Evolutionary conservation across 441 rosid species (phyloP), one percentile per base, ranked within the genome.

Genomic region (Pelargonium hybrid): DNA sequence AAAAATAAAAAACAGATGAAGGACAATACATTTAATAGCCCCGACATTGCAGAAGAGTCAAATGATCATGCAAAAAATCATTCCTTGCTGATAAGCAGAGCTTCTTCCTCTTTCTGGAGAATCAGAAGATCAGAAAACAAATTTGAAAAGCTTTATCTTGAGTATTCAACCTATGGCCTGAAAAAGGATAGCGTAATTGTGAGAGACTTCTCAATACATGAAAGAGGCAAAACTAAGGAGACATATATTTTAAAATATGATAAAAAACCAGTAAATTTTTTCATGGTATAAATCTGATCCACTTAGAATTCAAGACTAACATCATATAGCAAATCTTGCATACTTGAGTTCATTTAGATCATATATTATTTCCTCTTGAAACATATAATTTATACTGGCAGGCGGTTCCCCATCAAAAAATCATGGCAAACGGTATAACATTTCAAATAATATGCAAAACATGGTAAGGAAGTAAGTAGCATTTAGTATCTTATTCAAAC

Each of bases 41-140:
- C 94, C 80, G 98, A 89, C 99, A 94, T 92, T 75, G 89, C 80
- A 82, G 71, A 71, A 71, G 69, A 71, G 79, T 88, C 85, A 87
- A 80, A 69, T 73, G 85, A 64, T 83, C 83, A 79, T 80, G 85
- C 83, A 77, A 83, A 80, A 82, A 69, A 72, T 75, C 89, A 87
- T 82, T 78, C 91, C 83, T 75, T 63, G 80, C 72, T 64, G 81
- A 68, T 74, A 78, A 77, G 43, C 43, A 34, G 71, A 78, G 80
- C 72, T 15, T 74, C 69, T 77, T 37, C 62, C 74, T 81, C 74
- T 81, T 73, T 77, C 81, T 80, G 26, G 71, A 74, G 43, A 25
- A 68, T 71, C 69, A 72, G 59, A 67, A 69, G 68, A 74, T 29
- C 14, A 66, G 65, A 79, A 68, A 56, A 66, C 80, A 18, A 69